Evolutionary conservation across 2,329 filamentous ascomycete genomes (phyloP).

Genomic region (Trichoderma koningiopsis): DNA sequence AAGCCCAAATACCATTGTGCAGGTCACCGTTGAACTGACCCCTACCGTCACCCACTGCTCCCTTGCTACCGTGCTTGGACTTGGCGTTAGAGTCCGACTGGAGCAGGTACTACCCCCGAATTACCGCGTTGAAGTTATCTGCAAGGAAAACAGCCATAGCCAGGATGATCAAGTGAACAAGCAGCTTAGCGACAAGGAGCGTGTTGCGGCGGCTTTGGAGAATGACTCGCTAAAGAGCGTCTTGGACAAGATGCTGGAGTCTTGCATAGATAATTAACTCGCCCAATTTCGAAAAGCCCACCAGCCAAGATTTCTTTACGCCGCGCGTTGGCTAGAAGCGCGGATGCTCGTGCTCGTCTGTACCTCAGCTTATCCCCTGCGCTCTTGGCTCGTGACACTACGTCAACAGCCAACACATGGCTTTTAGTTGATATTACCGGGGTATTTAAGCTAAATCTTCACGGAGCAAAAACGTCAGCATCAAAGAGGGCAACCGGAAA

Average conservation of each 20-base stretch:
- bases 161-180: constrained; percentile 97
- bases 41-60: constrained; percentile 97
- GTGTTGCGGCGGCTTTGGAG: constrained; percentile 91
- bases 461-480: neutral
- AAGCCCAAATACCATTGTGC: constrained; percentile 61
- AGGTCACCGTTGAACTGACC: constrained; percentile 84
- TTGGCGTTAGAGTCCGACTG: constrained; percentile 87
- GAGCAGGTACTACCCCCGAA: constrained; percentile 89
- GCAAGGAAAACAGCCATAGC: constrained; percentile 94
- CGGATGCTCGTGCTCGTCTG: neutral
- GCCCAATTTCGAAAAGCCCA: neutral
- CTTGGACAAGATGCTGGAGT: constrained; percentile 90
- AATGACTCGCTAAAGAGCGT: constrained; percentile 89
- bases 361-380: neutral
- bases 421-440: neutral
- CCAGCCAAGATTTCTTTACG: neutral
- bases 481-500: neutral
- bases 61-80: constrained; percentile 90
- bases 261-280: constrained; percentile 16
- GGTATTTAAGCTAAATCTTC: neutral
- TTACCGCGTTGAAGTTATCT: constrained; percentile 87
- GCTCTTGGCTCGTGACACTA: neutral
- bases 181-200: constrained; percentile 93
- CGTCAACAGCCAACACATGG: neutral
- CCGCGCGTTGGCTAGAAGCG: neutral